Base-by-base conservation (phyloP, 2,329 filamentous ascomycete genomes). In the Claviceps purpurea region DNA sequence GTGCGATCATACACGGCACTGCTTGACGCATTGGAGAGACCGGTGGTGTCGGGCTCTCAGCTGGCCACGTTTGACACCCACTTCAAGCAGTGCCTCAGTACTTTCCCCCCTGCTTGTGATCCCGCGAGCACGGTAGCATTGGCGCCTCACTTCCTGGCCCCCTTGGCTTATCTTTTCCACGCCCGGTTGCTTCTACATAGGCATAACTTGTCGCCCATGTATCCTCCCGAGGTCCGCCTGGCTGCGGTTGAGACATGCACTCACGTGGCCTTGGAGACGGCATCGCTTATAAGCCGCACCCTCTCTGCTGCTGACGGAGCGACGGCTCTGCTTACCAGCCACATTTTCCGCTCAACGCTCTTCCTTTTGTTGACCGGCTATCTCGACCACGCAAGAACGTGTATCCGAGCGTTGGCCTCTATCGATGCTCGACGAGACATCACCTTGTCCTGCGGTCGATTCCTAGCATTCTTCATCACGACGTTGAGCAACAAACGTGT, bases 321-420 rank as follows among this genome's bases (percentile, higher is more conserved):
- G 3, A 88, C 85, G 1, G 81, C 85, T 4, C 79, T 91, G 58
- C 74, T 94, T 8, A 86, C 88, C 52, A 82, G 81, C 14, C 93
- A 97, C 64, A 75, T 95, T 45, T 96, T 94, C 80, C 85, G 91
- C 22, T 94, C 86, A 61, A 77, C 86, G 1, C 75, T 97, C 1
- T 82, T 96, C 52, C 73, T 96, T 4, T 78, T 91, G 22, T 79
- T 94, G 50, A 78, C 80, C 1, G 83, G 83, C 43, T 83, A 88
- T 50, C 86, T 84, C 62, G 79, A 84, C 4, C 76, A 82, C 2
- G 90, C 91, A 0, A 68, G 84, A 11, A 78, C 80, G 2, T 89
- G 90, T 58, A 75, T 91, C 11, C 80, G 86, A 51, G 82, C 85
- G 1, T 79, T 85, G 11, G 77, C 81, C 1, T 78, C 80, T 1